Percentiles rank a stretch among this genome's conserved stretches.
Conservation (phyloP, 768 basidiomycete species). For the Mycena capillaripes region DNA sequence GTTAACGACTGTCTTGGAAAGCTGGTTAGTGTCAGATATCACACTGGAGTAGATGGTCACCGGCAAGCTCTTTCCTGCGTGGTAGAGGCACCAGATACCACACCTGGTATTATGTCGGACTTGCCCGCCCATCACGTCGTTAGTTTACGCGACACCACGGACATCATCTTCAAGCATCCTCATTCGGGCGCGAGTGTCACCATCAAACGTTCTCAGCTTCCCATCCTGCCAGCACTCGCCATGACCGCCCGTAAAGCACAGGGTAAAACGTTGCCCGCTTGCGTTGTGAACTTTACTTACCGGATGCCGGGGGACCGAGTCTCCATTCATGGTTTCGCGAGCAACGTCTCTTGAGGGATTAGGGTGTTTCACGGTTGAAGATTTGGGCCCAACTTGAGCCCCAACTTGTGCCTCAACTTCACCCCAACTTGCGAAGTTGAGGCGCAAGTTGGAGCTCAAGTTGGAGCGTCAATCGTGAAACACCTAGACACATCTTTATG, state of each 20-base stretch:
- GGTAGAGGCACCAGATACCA: conserved; percentile 28
- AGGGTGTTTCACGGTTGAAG: no score
- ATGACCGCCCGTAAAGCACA: conserved; percentile 48
- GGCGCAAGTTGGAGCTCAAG: no score
- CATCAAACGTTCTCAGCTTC: conserved; percentile 40
- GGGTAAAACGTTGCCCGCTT: conserved; percentile 39
- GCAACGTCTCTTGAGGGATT: conserved; percentile 39
- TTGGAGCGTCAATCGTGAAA: no score
- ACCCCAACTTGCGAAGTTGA: no score
- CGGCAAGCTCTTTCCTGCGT: conserved; percentile 38
- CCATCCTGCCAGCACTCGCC: conserved; percentile 44
- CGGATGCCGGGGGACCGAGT: conserved; percentile 35
- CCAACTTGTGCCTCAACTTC: no score
- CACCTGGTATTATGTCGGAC: conserved; percentile 22
- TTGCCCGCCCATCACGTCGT: conserved; percentile 31
- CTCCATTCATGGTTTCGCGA: conserved; percentile 49
- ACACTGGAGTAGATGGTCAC: conserved; percentile 24
- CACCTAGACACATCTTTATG: no score
- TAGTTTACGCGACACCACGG: conserved; percentile 30
- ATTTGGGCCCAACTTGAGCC: no score
- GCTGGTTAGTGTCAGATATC: conserved; percentile 33
- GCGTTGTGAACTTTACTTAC: conserved; percentile 40
- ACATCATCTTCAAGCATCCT: conserved; percentile 1
- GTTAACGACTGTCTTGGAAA: conserved; percentile 44
- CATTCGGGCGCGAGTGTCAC: not conserved